Evolutionary conservation across 129 eudicot genomes (phyloP).

Genomic region (Arctium lappa): DNA sequence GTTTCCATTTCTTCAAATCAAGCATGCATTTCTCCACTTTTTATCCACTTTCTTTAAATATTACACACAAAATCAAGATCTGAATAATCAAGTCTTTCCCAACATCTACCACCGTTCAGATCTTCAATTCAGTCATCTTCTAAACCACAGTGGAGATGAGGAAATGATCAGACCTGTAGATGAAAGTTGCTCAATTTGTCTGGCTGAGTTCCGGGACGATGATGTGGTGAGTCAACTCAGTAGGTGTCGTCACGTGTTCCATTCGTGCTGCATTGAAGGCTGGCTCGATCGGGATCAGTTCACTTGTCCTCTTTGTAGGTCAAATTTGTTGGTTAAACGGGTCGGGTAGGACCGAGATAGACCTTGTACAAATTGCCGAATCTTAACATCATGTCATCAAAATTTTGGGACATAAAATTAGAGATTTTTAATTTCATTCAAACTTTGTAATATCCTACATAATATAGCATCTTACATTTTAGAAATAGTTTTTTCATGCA

Average conservation of each 20-base stretch:
- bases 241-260: constrained; percentile 58
- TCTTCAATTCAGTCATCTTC: constrained; percentile 15
- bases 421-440: neutral
- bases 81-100: constrained; percentile 10
- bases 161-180: neutral
- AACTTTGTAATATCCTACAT: no score
- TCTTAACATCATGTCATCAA: neutral
- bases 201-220: constrained; percentile 48
- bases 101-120: constrained; percentile 17
- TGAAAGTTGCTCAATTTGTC: constrained; percentile 56
- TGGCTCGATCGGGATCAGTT: constrained; percentile 44
- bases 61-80: neutral
- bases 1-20: constrained; percentile 40
- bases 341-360: neutral
- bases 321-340: constrained; percentile 29
- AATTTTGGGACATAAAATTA: neutral
- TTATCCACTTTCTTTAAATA: constrained; percentile 1
- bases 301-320: constrained; percentile 53
- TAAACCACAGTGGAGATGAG: neutral
- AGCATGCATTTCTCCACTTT: constrained; percentile 15
- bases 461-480: neutral
- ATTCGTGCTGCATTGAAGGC: constrained; percentile 47
- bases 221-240: constrained; percentile 55
- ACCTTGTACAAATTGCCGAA: neutral
- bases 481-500: neutral